phyloP scores from a whole-genome alignment of 2,329 filamentous ascomycete species.

The Cadophora sp. region DNA sequence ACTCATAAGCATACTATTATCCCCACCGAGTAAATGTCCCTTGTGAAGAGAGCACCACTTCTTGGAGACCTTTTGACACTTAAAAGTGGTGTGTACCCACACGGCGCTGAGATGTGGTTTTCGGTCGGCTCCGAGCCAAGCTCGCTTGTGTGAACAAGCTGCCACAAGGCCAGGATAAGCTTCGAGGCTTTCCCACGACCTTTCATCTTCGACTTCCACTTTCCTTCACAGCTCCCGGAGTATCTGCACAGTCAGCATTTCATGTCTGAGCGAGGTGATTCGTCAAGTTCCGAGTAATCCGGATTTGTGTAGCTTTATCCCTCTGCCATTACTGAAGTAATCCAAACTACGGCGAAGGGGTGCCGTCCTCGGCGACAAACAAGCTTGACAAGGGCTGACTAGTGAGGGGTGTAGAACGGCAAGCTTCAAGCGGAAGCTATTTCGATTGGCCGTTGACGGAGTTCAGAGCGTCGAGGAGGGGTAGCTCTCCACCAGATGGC shows the following conservation, averaged over 20 bases:
- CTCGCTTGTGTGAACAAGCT: conserved; percentile 4
- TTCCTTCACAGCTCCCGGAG: background rate
- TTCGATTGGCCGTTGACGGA: background rate
- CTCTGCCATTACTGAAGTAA: background rate
- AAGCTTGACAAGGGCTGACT: conserved; percentile 5
- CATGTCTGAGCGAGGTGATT: background rate
- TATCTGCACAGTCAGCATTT: conserved; percentile 1
- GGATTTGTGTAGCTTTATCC: background rate
- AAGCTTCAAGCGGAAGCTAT: background rate
- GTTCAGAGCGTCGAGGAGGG: background rate
- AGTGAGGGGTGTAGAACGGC: conserved; percentile 7
- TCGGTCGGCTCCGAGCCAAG: conserved; percentile 7
- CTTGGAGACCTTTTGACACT: too few species aligned
- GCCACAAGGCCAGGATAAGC: background rate
- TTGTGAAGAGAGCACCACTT: too few species aligned
- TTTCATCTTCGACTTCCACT: background rate
- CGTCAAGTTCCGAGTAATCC: background rate
- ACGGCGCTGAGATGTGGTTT: background rate
- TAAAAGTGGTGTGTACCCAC: too few species aligned
- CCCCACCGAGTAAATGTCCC: too few species aligned
- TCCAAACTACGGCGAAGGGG: background rate
- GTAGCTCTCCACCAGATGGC: background rate
- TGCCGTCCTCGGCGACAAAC: conserved; percentile 10
- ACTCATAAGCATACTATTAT: too few species aligned
- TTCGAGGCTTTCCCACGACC: background rate